Conservation (phyloP, 1,139 yeast species). For the Lodderomyces margitis region DNA sequence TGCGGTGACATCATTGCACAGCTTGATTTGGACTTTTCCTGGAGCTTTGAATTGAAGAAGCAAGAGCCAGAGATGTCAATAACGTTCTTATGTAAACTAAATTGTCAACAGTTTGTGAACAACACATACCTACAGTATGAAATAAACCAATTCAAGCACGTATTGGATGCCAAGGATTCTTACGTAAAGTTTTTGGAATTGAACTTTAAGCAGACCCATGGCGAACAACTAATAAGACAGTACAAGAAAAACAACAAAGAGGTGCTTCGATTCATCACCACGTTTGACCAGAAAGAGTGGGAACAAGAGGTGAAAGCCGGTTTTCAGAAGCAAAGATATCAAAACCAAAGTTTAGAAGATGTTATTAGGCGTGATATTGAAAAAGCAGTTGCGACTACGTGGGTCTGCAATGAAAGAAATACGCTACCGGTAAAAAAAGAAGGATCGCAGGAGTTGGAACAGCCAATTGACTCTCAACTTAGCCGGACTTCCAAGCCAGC, state of each 20-base stretch:
- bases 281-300: conserved; percentile 20
- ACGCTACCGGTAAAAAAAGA: background rate
- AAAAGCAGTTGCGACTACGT: conserved; percentile 6
- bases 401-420: conserved; percentile 7
- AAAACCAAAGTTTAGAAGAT: conserved; percentile 1
- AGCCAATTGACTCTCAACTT: no score
- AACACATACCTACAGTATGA: conserved; percentile 22
- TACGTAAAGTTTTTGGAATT: conserved; percentile 34
- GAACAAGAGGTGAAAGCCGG: conserved; percentile 9
- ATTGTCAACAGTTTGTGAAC: conserved; percentile 25
- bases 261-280: conserved; percentile 16
- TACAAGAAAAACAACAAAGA: conserved; percentile 21
- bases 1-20: conserved; percentile 2
- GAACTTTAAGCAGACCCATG: conserved; percentile 38
- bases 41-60: conserved; percentile 23
- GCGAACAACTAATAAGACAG: conserved; percentile 31
- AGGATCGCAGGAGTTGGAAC: background rate
- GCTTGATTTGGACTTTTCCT: conserved; percentile 14
- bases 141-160: conserved; percentile 21
- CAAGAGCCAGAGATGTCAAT: conserved; percentile 12
- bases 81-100: conserved; percentile 22
- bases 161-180: conserved; percentile 31
- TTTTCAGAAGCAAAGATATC: conserved; percentile 10
- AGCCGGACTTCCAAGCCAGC: conserved; percentile 12
- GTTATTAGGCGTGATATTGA: conserved; percentile 9